Evolutionary conservation across 2,329 filamentous ascomycete species (phyloP).

Genomic region (Trichoderma oligosporum): DNA sequence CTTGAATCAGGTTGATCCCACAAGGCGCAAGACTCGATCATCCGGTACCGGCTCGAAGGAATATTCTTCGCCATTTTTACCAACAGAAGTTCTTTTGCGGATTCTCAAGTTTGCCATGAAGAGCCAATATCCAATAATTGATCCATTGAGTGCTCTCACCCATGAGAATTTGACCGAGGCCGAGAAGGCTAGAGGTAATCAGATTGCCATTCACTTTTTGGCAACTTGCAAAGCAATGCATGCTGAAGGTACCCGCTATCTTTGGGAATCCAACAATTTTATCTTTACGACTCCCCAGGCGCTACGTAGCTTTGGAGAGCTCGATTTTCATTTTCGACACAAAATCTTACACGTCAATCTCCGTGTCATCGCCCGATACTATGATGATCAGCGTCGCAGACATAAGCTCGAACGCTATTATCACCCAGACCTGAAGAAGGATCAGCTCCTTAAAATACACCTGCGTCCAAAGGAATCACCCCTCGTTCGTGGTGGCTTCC

Average conservation of each 20-base stretch:
- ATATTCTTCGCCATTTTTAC: constrained; percentile 41
- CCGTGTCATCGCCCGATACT: constrained; percentile 53
- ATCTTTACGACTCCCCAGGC: constrained; percentile 52
- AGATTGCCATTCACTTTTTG: constrained; percentile 52
- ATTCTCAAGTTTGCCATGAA: constrained; percentile 51
- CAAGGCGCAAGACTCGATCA: constrained; percentile 34
- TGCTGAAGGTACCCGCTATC: constrained; percentile 45
- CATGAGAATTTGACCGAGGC: constrained; percentile 41
- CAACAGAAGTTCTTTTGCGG: constrained; percentile 50
- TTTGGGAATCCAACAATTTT: constrained; percentile 53
- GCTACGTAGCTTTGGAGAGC: constrained; percentile 47
- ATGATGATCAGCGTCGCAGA: constrained; percentile 46
- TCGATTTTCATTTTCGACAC: constrained; percentile 41
- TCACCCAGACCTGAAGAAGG: constrained; percentile 42
- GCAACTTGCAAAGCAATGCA: constrained; percentile 49
- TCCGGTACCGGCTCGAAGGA: constrained; percentile 29
- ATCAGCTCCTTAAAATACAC: constrained; percentile 41
- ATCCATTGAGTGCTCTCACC: constrained; percentile 47
- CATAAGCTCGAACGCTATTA: constrained; percentile 43
- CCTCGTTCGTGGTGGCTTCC: constrained; percentile 49
- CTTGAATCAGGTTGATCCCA: constrained; percentile 31
- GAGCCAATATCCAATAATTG: constrained; percentile 48
- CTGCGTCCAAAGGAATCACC: constrained; percentile 43
- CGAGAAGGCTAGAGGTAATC: constrained; percentile 44
- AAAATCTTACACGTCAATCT: constrained; percentile 46